A percentile compares a stretch with the other conserved stretches of the same genome.
phyloP scores from a whole-genome alignment of 129 eudicot genomes.

The Chrysanthemum makinoi region DNA sequence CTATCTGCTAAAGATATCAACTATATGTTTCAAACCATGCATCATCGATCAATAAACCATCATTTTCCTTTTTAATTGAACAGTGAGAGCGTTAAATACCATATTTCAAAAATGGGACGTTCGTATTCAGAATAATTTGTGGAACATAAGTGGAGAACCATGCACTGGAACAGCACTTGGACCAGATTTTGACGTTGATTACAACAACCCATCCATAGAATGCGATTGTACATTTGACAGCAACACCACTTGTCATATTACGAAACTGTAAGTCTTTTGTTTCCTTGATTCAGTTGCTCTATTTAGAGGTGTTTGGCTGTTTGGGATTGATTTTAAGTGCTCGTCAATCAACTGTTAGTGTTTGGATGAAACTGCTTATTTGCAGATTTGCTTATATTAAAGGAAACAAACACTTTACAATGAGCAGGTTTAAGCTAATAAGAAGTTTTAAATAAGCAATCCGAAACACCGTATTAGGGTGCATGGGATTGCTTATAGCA shows the following conservation, averaged over 20 bases:
- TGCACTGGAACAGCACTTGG: slow-evolving; percentile 53
- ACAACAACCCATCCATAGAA: slow-evolving; percentile 43
- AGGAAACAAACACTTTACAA: too few species aligned
- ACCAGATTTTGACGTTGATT: slow-evolving; percentile 10
- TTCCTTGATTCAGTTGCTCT: slow-evolving; percentile 15
- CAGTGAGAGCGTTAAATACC: slow-evolving; percentile 48
- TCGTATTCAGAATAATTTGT: slow-evolving; percentile 27
- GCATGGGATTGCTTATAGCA: too few species aligned
- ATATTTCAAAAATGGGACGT: slow-evolving; percentile 46
- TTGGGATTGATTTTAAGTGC: too few species aligned
- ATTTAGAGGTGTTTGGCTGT: not conserved
- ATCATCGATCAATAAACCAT: not conserved
- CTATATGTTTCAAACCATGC: not conserved
- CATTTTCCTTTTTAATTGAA: not conserved
- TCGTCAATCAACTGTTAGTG: too few species aligned
- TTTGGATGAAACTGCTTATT: not conserved
- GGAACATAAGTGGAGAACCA: slow-evolving; percentile 58
- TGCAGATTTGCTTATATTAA: not conserved
- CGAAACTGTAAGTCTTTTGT: slow-evolving; percentile 37
- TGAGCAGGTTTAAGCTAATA: too few species aligned
- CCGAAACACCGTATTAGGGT: too few species aligned
- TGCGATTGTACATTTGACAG: slow-evolving; percentile 42
- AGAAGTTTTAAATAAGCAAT: too few species aligned
- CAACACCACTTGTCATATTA: slow-evolving; percentile 46
- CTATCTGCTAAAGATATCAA: too few species aligned